These are phyloP conservation scores for Mycosphaerella sp. DNA, from an alignment of 2,329 filamentous ascomycete genomes.

Conservation along the genomic window DNA sequence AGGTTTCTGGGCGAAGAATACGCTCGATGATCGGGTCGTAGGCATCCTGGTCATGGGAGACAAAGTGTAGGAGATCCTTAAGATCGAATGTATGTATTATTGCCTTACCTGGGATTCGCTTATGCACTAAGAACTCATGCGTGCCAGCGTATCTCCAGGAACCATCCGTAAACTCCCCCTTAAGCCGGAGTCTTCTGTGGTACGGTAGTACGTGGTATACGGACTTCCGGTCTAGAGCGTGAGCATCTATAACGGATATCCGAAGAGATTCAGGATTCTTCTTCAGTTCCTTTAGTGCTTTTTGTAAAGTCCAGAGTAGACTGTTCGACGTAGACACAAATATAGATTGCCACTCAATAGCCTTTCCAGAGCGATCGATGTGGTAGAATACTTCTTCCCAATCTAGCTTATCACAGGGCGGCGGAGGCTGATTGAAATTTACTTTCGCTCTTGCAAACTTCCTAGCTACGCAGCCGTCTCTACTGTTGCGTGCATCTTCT, in stretches of 20 bases:
- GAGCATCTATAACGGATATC: slow-evolving; percentile 1
- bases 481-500: not conserved
- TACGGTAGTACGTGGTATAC: not conserved
- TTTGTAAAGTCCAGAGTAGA: slow-evolving; percentile 3
- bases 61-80: not conserved
- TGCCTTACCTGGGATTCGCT: not conserved
- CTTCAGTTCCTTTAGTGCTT: not conserved
- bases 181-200: not conserved
- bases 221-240: not conserved
- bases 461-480: not conserved
- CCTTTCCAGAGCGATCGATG: not conserved
- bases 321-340: not conserved
- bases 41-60: not conserved
- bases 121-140: slow-evolving; percentile 2
- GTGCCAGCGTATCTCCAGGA: not conserved
- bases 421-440: not conserved
- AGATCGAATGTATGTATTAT: slow-evolving; percentile 1
- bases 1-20: not conserved
- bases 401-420: not conserved
- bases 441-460: not conserved
- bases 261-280: not conserved
- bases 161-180: not conserved
- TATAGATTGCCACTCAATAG: not conserved
- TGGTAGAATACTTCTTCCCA: not conserved
- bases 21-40: not conserved